Percentiles rank a stretch among this genome's conserved stretches.
phyloP scores from a whole-genome alignment of 2,329 filamentous ascomycete genomes.

The Pseudogymnoascus pannorum region DNA sequence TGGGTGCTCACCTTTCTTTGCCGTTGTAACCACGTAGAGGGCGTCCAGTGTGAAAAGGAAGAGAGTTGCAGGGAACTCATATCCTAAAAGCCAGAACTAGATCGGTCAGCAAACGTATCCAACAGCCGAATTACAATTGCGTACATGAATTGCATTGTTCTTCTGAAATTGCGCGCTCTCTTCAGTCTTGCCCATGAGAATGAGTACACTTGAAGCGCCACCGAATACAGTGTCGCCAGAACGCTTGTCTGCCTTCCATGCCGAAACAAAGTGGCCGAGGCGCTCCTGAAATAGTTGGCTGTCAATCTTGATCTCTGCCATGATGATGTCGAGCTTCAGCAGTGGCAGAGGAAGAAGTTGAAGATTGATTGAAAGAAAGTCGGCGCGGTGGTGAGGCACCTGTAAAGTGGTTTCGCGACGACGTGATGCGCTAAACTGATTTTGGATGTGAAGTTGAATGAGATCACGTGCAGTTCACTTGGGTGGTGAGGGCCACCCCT shows the following conservation, averaged over 20 bases:
- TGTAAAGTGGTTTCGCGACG: constrained; percentile 8
- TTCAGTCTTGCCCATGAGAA: constrained; percentile 92
- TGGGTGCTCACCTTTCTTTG: constrained; percentile 73
- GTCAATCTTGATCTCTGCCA: constrained; percentile 88
- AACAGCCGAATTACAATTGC: constrained; percentile 28
- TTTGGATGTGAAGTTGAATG: background rate
- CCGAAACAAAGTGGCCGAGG: constrained; percentile 73
- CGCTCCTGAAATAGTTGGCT: constrained; percentile 90
- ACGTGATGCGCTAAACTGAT: constrained; percentile 2
- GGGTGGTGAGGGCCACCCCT: background rate
- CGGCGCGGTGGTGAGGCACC: constrained; percentile 2
- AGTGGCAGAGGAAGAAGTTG: constrained; percentile 1
- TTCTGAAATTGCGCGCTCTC: constrained; percentile 84
- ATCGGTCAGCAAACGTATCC: constrained; percentile 16
- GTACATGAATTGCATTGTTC: constrained; percentile 91
- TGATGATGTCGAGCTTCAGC: constrained; percentile 13
- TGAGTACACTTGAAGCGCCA: constrained; percentile 77
- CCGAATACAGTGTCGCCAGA: constrained; percentile 77
- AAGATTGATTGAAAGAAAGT: constrained; percentile 3
- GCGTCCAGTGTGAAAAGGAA: constrained; percentile 86
- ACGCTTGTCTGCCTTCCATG: constrained; percentile 96
- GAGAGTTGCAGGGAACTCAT: constrained; percentile 94
- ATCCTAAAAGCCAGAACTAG: constrained; percentile 95
- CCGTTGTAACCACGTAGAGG: constrained; percentile 87
- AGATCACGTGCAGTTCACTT: background rate